Base-by-base conservation (phyloP, 1,139 yeast genomes). In the Magnusiomyces starmeri region DNA sequence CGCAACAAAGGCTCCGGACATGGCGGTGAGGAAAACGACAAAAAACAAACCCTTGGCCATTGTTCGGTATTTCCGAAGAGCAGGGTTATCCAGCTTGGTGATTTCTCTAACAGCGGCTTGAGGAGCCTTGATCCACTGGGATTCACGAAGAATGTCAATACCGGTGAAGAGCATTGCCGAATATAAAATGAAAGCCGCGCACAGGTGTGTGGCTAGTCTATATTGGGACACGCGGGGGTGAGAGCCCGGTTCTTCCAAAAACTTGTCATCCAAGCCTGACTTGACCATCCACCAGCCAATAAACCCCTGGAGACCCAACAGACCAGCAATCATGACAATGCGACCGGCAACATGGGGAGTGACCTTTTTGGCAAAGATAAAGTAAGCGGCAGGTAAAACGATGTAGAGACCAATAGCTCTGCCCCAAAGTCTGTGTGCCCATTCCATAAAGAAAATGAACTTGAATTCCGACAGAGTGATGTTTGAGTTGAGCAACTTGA, bases 201-300 rank as follows among this genome's bases (percentile, higher is more conserved):
- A 95, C 56, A 94, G 74, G 69, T 94, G 98, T 1, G 97, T 83
- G 2, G 98, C 90, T 54, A 94, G 75, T 65, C 98, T 78, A 66
- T 94, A 94, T 65, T 87, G 98, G 6, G 97, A 87, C 1, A 94
- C 99, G 0, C 98, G 88, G 16, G 99, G 99, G 55, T 72, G 75
- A 1, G 96, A 82, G 46, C 79, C 84, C 65, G 96, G 79, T 61
- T 85, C 95, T 32, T 78, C 78, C 53, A 94, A 72, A 62, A 85
- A 83, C 50, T 84, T 78, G 65, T 85, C 85, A 65, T 90, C 95
- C 57, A 94, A 76, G 43, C 99, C 99, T 6, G 96, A 87, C 62
- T 85, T 83, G 53, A 94, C 98, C 99, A 94, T 94, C 99, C 99
- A 94, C 98, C 98, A 94, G 39, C 98, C 98, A 61, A 94, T 85